Evolutionary conservation across 179 eudicot species (phyloP).

Genomic region (Heliamphora pulchella): DNA sequence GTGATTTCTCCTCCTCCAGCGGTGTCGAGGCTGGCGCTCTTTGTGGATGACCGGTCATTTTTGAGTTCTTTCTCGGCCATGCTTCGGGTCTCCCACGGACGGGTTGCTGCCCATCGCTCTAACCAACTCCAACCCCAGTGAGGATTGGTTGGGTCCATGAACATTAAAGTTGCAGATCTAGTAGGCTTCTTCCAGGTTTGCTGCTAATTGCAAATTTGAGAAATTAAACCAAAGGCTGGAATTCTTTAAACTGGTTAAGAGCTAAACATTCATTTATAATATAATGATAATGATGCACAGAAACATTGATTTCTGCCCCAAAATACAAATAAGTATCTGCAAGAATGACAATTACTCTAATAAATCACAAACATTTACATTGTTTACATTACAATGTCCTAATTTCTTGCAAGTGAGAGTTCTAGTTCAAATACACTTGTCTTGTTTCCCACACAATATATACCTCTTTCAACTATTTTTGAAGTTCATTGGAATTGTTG

Average conservation of each 20-base stretch:
- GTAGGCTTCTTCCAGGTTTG: neutral
- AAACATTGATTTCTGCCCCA: neutral
- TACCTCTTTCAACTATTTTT: too few species aligned
- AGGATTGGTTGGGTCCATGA: slow-evolving; percentile 83
- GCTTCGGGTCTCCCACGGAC: slow-evolving; percentile 55
- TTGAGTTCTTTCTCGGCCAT: slow-evolving; percentile 41
- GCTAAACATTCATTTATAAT: neutral
- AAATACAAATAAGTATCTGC: neutral
- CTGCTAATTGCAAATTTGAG: neutral
- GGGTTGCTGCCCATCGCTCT: slow-evolving; percentile 79
- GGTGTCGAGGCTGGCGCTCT: slow-evolving; percentile 18
- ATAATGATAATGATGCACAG: too few species aligned
- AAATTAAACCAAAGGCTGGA: neutral
- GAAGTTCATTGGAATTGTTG: too few species aligned
- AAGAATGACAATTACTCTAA: neutral
- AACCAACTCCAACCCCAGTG: slow-evolving; percentile 99
- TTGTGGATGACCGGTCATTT: slow-evolving; percentile 30
- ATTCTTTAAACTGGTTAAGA: neutral
- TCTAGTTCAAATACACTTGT: neutral
- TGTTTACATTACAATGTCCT: neutral
- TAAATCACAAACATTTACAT: neutral
- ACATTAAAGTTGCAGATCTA: slow-evolving; percentile 29
- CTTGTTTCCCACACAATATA: neutral
- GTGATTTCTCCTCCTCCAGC: slow-evolving; percentile 40
- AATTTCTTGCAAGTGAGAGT: neutral